A percentile compares a stretch with the other conserved stretches of the same genome.
These are phyloP conservation scores for Angomonas desouzai DNA, from an alignment of 208 protist species.

Conservation along the genomic window DNA sequence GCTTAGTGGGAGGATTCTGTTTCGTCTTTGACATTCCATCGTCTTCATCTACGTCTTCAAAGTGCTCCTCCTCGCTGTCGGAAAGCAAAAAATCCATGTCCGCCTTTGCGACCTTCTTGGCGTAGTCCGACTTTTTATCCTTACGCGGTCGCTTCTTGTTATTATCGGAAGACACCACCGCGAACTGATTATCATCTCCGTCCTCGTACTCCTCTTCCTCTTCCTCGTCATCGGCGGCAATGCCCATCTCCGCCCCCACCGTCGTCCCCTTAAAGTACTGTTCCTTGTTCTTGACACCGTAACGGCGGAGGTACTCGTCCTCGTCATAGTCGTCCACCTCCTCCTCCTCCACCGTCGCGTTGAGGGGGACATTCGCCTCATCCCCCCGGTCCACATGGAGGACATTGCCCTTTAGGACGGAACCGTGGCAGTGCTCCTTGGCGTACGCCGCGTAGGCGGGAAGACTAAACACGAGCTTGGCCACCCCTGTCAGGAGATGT, in stretches of 20 bases:
- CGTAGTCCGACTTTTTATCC: slow-evolving; percentile 12
- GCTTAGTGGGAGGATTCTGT: slow-evolving; percentile 8
- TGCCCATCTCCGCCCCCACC: slow-evolving; percentile 41
- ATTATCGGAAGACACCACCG: not conserved
- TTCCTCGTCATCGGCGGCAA: slow-evolving; percentile 22
- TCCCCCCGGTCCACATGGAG: slow-evolving; percentile 87
- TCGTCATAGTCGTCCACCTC: slow-evolving; percentile 67
- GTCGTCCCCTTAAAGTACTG: slow-evolving; percentile 83
- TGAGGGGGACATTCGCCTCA: slow-evolving; percentile 59
- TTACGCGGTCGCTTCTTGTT: slow-evolving; percentile 13
- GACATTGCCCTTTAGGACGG: slow-evolving; percentile 63
- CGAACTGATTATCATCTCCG: slow-evolving; percentile 1
- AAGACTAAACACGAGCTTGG: slow-evolving; percentile 64
- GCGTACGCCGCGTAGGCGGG: slow-evolving; percentile 84
- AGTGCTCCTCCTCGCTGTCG: slow-evolving; percentile 71
- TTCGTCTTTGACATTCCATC: slow-evolving; percentile 16
- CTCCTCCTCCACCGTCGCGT: slow-evolving; percentile 16
- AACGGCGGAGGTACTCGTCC: slow-evolving; percentile 64
- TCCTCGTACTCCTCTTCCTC: slow-evolving; percentile 20
- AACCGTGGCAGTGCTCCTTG: slow-evolving; percentile 78
- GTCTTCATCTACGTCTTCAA: slow-evolving; percentile 63
- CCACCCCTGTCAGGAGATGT: slow-evolving; percentile 70
- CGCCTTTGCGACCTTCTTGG: slow-evolving; percentile 9
- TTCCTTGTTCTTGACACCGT: slow-evolving; percentile 73
- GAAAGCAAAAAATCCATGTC: slow-evolving; percentile 7